These are phyloP conservation scores for Boletus vermiculosoides DNA, from an alignment of 768 basidiomycete species.

Conservation along the genomic window DNA sequence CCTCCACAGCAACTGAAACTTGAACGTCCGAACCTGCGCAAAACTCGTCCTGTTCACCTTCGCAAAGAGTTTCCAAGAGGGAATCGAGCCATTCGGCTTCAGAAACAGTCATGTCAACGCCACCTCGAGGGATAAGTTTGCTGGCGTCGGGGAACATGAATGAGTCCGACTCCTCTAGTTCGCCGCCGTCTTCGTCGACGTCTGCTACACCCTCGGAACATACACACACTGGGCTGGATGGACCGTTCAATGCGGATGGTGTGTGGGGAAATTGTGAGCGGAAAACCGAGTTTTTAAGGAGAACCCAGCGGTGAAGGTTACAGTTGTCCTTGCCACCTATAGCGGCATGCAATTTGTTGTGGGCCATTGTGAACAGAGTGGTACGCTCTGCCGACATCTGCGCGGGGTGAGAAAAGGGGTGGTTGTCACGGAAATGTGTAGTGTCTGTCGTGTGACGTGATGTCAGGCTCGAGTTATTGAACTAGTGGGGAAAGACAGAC, in stretches of 20 bases:
- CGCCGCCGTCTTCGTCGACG: slow-evolving; percentile 49
- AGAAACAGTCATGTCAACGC: slow-evolving; percentile 42
- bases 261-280: slow-evolving; percentile 47
- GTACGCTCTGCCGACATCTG: slow-evolving; percentile 50
- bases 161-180: slow-evolving; percentile 50
- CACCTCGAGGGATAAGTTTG: slow-evolving; percentile 43
- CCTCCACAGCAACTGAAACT: slow-evolving; percentile 52
- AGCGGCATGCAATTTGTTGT: slow-evolving; percentile 69
- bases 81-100: slow-evolving; percentile 85
- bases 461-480: neutral
- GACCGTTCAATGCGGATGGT: slow-evolving; percentile 24
- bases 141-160: slow-evolving; percentile 83
- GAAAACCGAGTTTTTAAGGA: slow-evolving; percentile 81
- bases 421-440: slow-evolving; percentile 5
- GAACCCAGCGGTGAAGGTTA: slow-evolving; percentile 84
- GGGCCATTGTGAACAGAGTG: slow-evolving; percentile 62
- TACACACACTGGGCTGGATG: slow-evolving; percentile 28
- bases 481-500: slow-evolving; percentile 15
- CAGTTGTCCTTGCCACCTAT: slow-evolving; percentile 59
- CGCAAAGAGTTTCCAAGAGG: slow-evolving; percentile 68
- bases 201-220: slow-evolving; percentile 41
- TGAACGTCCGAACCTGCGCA: slow-evolving; percentile 44
- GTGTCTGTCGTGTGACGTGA: slow-evolving; percentile 20
- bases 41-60: slow-evolving; percentile 67
- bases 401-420: slow-evolving; percentile 8